phyloP scores from a whole-genome alignment of 164 flowering plant species.

The Piper longum region DNA sequence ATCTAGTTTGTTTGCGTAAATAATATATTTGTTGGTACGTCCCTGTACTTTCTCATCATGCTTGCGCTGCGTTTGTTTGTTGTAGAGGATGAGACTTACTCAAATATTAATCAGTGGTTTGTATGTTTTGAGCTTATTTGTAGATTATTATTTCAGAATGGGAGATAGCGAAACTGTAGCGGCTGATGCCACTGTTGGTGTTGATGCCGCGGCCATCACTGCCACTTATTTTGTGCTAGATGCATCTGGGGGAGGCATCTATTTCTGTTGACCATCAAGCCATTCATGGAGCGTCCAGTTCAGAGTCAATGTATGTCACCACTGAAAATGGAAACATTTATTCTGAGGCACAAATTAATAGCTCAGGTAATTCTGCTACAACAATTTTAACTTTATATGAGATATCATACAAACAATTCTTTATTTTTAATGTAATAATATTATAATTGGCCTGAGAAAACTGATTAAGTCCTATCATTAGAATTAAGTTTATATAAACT shows the following conservation, averaged over 20 bases:
- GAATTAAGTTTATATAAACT: background rate
- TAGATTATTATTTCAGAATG: slow-evolving; percentile 16
- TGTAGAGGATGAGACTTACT: background rate
- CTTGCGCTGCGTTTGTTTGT: too few relatives aligned
- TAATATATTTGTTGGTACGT: background rate
- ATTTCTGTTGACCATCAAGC: background rate
- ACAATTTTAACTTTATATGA: background rate
- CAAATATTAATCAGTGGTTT: too few relatives aligned
- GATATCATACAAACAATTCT: background rate
- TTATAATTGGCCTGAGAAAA: background rate
- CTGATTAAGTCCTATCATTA: too few relatives aligned
- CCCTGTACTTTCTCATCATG: background rate
- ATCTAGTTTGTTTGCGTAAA: too few relatives aligned
- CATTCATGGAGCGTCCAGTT: slow-evolving; percentile 18
- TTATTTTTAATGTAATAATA: too few relatives aligned
- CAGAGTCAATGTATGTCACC: slow-evolving; percentile 23
- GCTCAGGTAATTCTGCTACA: slow-evolving; percentile 32
- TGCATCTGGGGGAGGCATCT: slow-evolving; percentile 15
- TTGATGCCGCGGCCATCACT: slow-evolving; percentile 7
- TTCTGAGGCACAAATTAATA: slow-evolving; percentile 24
- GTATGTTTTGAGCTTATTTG: too few relatives aligned
- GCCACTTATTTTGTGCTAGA: slow-evolving; percentile 13
- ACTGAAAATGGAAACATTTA: slow-evolving; percentile 49
- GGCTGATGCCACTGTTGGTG: slow-evolving; percentile 15
- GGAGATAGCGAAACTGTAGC: slow-evolving; percentile 59